Evolutionary conservation across 2,329 filamentous ascomycete species (phyloP).

Genomic region (Amphichorda felina): DNA sequence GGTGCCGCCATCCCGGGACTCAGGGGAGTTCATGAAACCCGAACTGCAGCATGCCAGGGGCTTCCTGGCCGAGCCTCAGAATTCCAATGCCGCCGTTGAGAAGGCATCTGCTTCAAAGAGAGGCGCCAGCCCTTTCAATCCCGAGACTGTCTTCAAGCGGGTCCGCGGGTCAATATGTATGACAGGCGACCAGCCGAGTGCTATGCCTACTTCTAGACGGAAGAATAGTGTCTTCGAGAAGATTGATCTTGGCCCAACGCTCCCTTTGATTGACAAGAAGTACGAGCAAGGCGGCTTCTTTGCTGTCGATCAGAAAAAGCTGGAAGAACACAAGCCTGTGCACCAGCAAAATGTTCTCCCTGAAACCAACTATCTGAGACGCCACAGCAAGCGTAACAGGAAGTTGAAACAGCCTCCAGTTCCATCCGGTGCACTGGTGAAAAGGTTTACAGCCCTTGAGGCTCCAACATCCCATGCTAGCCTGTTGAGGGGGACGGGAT

Average conservation of each 20-base stretch:
- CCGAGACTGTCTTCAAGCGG: constrained; percentile 46
- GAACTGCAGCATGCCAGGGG: constrained; percentile 47
- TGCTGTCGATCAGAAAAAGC: constrained; percentile 21
- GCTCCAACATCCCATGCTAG: constrained; percentile 15
- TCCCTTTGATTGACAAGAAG: constrained; percentile 44
- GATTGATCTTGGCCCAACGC: constrained; percentile 38
- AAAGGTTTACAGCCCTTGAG: constrained; percentile 13
- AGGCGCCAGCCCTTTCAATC: constrained; percentile 43
- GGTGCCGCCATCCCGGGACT: constrained; percentile 8
- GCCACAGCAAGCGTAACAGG: constrained; percentile 29
- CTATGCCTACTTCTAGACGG: constrained; percentile 10
- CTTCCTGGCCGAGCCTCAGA: constrained; percentile 27
- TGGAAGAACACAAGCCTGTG: not conserved
- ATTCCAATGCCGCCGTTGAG: constrained; percentile 14
- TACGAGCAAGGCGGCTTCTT: constrained; percentile 46
- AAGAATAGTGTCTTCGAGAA: constrained; percentile 40
- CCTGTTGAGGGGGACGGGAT: constrained; percentile 22
- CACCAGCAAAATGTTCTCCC: constrained; percentile 16
- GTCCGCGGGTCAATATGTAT: constrained; percentile 33
- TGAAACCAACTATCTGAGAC: constrained; percentile 34
- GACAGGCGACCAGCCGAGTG: constrained; percentile 8
- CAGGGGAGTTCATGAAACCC: constrained; percentile 42
- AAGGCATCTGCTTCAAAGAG: constrained; percentile 29
- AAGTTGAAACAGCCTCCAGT: constrained; percentile 15
- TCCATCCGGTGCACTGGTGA: constrained; percentile 12